phyloP scores from a whole-genome alignment of 2,329 filamentous ascomycete genomes.

The Paracamarosporium sp. region DNA sequence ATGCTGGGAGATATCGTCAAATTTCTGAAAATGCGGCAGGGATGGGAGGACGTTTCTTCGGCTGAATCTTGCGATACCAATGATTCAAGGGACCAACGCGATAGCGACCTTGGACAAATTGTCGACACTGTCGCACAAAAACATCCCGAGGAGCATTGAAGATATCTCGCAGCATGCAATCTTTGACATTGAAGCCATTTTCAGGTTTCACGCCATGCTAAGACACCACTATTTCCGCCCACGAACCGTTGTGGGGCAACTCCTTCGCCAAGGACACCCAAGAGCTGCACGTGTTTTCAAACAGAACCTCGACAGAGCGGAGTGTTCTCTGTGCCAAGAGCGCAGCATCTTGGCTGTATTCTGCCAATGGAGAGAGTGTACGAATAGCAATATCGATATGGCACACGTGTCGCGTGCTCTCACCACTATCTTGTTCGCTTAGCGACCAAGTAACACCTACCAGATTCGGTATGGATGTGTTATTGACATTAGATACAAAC shows the following conservation, averaged over 20 bases:
- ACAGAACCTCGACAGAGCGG: neutral
- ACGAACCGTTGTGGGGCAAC: neutral
- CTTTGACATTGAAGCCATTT: neutral
- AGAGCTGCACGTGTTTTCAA: neutral
- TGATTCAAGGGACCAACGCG: neutral
- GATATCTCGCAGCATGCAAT: neutral
- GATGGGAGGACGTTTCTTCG: neutral
- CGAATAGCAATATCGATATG: neutral
- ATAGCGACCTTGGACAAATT: neutral
- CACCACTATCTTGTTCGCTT: neutral
- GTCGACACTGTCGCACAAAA: too few relatives aligned
- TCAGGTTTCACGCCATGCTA: neutral
- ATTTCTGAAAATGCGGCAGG: constrained; percentile 14
- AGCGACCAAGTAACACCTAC: neutral
- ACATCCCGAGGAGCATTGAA: neutral
- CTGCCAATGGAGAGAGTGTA: neutral
- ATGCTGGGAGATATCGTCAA: constrained; percentile 27
- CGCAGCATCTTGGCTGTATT: constrained; percentile 1
- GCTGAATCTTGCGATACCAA: neutral
- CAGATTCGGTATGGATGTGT: neutral
- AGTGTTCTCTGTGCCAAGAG: neutral
- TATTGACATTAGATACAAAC: neutral
- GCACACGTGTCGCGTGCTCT: neutral
- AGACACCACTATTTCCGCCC: neutral
- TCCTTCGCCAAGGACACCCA: neutral